Base-by-base conservation (phyloP, 2,329 filamentous ascomycete species). In the Calonectria naviculata region DNA sequence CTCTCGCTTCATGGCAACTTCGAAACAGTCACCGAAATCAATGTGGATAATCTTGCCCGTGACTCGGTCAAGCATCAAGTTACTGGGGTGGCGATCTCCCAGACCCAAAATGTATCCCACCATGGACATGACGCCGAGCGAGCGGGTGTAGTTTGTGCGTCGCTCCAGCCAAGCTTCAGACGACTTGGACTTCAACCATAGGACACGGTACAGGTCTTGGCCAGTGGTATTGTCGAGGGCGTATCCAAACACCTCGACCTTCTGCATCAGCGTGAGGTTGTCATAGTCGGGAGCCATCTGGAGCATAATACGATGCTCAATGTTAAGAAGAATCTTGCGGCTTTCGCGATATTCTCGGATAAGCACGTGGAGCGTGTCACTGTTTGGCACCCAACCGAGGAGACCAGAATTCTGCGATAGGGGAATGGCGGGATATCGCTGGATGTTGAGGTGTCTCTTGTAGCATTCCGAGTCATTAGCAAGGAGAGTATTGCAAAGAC, bases 201-300 rank as follows among this genome's bases (percentile, higher is more conserved):
- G 87, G 2, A 99, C 96, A 42, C 97, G 94, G 84, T 99, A 99
- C 29, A 99, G 88, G 85, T 99, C 97, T 82, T 99, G 97, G 2
- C 97, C 97, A 1, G 97, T 99, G 1, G 97, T 99, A 82, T 99
- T 99, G 85, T 99, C 97, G 71, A 99, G 92, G 5, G 97, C 97
- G 82, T 99, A 99, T 36, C 97, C 96, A 81, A 99, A 99, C 13
- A 99, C 97, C 83, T 99, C 97, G 0, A 99, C 97, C 85, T 99
- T 99, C 82, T 99, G 97, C 97, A 99, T 98, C 41, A 99, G 90
- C 1, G 97, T 98, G 56, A 99, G 91, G 79, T 98, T 98, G 81
- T 99, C 97, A 80, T 98, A 99, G 81, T 99, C 97, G 0, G 97
- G 97, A 28, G 97, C 97, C 97, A 99, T 99, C 83, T 99, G 97